Conservation (phyloP, 371 early-diverging fungal species). For the Quaeritorhiza haematococci region DNA sequence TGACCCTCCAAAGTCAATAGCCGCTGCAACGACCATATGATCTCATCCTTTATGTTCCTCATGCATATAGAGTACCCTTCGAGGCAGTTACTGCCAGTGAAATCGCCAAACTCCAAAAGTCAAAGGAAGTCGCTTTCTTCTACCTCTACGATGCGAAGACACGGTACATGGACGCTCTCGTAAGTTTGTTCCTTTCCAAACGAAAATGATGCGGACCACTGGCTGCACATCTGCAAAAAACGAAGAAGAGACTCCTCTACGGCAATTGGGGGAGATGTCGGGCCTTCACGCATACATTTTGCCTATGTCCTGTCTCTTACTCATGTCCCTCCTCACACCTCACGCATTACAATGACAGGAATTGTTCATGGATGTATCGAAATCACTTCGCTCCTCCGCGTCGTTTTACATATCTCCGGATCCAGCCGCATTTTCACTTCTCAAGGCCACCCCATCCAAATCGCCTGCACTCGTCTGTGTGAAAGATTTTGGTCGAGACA, state of each 20-base stretch:
- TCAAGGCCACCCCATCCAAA: neutral
- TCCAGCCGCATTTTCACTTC: conserved; percentile 10
- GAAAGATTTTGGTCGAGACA: conserved; percentile 37
- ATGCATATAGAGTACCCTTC: conserved; percentile 22
- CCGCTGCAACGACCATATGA: too few species aligned
- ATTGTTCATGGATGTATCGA: neutral
- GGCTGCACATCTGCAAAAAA: too few species aligned
- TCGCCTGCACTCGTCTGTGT: conserved; percentile 34
- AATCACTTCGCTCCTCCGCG: conserved; percentile 13
- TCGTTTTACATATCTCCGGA: conserved; percentile 28
- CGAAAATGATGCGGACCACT: too few species aligned
- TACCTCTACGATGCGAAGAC: conserved; percentile 24
- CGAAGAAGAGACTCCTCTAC: neutral
- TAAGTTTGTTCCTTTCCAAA: conserved; percentile 1
- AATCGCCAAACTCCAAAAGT: conserved; percentile 10
- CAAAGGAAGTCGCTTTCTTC: conserved; percentile 27
- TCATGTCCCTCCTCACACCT: too few species aligned
- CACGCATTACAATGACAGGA: too few species aligned
- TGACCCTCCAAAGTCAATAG: too few species aligned
- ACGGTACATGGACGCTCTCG: conserved; percentile 6
- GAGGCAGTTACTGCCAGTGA: conserved; percentile 19
- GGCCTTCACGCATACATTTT: too few species aligned
- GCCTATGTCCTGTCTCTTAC: too few species aligned
- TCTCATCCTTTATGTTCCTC: too few species aligned
- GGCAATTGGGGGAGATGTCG: neutral